Base-by-base conservation (phyloP, 208 protist genomes). In the Wallacemonas sp. region DNA sequence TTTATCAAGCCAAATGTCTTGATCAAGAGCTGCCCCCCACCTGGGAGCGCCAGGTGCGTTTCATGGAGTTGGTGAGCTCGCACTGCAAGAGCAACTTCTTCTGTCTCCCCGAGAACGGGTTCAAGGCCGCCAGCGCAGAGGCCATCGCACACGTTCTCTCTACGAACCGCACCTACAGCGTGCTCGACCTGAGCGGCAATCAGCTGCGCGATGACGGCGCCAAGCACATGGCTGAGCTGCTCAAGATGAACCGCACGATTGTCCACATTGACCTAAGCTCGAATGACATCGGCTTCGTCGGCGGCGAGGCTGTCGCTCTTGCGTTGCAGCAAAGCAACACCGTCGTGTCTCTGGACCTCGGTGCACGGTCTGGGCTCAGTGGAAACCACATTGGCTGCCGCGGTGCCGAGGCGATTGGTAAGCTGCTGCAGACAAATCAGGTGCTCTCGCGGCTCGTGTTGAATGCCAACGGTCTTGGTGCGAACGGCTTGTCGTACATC, bases 171-270 rank as follows among this genome's bases (percentile, higher is more conserved):
- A 76, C 63, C n/a, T 97, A 96, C 70, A 94, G 80, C 46, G 79
- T 97, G 62, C 72, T 97, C 12, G 93, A 98, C 54, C 66, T 98
- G 0, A 90, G 84, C 42, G 93, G 93, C 31, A 98, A 98, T 62
- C 72, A 88, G 15, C 77, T 98, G 39, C 72, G 89, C 21, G 93
- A 98, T 78, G 81, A 87, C 14, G 95, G 95, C 0, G 90, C 90
- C 4, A 62, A 75, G 24, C 79, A 61, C 61, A 89, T 98, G 30
- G 90, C 89, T 14, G 79, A 84, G 34, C 77, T 97, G 21, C 73
- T 98, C 22, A 69, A 62, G 24, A 62, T 70, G 9, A 97, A 96
- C 66, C 70, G 72, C 21, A 86, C 88, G 9, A 39, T 98, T 12
- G 85, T 90, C 11, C 89, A 96, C 61, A 59, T 98, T 30, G 90